Percentiles rank a stretch among this genome's conserved stretches.
Evolutionary conservation across 805 yeast species (phyloP).

Genomic region (Schizosaccharomyces osmophilus): DNA sequence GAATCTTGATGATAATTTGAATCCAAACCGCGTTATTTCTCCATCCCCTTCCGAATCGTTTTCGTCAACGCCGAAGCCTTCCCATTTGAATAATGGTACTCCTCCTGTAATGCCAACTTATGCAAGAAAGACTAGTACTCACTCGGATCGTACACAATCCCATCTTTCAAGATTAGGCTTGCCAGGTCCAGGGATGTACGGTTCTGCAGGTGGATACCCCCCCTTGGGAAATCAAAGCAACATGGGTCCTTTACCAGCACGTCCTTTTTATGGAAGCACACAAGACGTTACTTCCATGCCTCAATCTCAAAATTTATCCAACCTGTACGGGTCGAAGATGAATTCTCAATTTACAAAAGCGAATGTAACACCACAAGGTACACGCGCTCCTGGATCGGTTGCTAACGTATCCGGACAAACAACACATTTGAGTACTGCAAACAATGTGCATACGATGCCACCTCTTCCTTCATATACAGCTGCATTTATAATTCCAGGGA

Average conservation of each 20-base stretch:
- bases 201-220: no score
- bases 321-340: no score
- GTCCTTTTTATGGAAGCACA: no score
- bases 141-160: neutral
- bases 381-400: neutral
- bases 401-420: neutral
- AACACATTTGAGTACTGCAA: neutral
- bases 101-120: neutral
- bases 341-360: no score
- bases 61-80: slow-evolving; percentile 3
- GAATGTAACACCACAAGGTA: no score
- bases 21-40: slow-evolving; percentile 6
- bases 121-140: neutral
- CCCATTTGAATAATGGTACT: slow-evolving; percentile 6
- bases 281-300: no score
- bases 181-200: no score
- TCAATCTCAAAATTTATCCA: no score
- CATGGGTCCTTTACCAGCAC: no score
- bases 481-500: slow-evolving; percentile 5
- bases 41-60: slow-evolving; percentile 8
- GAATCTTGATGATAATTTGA: slow-evolving; percentile 8
- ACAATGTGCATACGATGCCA: neutral
- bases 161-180: no score
- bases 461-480: slow-evolving; percentile 2
- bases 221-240: no score